Conservation (phyloP, 805 yeast species). For the Ogataea methanolica region DNA sequence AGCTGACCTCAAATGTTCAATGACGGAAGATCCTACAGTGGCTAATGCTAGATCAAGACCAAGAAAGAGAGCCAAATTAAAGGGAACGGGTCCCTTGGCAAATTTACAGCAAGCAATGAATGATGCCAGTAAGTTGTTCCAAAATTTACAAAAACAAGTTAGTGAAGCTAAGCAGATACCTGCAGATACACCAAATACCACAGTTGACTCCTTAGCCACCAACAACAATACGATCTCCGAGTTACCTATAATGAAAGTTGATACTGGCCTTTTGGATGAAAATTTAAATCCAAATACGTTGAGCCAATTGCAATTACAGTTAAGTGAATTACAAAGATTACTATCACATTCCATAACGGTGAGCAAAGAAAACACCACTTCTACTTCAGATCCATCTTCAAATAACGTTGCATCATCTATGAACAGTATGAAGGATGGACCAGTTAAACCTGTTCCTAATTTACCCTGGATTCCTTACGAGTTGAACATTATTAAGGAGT, state of each 20-base stretch:
- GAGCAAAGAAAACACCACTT: constrained; percentile 4
- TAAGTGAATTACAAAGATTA: constrained; percentile 29
- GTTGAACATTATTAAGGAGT: constrained; percentile 33
- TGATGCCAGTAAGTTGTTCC: constrained; percentile 22
- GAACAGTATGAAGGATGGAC: constrained; percentile 34
- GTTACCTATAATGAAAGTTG: background rate
- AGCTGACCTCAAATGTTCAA: constrained; percentile 42
- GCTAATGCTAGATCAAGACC: constrained; percentile 36
- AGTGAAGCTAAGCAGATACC: constrained; percentile 8
- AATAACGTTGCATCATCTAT: constrained; percentile 26
- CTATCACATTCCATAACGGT: constrained; percentile 25
- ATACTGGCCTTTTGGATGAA: constrained; percentile 12
- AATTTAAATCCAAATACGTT: constrained; percentile 17
- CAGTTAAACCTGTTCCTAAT: constrained; percentile 27
- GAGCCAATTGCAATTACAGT: constrained; percentile 24
- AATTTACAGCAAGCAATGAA: constrained; percentile 24
- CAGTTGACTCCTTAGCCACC: constrained; percentile 2
- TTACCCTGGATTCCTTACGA: constrained; percentile 35
- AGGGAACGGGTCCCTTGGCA: constrained; percentile 24
- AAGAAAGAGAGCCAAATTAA: constrained; percentile 26
- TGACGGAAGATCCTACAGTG: constrained; percentile 46
- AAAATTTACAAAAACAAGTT: constrained; percentile 18
- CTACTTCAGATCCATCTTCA: background rate
- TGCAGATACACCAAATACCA: constrained; percentile 4
- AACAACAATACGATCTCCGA: background rate